Base-by-base conservation (phyloP, 306 rosid genomes). In the Glycyrrhiza uralensis region DNA sequence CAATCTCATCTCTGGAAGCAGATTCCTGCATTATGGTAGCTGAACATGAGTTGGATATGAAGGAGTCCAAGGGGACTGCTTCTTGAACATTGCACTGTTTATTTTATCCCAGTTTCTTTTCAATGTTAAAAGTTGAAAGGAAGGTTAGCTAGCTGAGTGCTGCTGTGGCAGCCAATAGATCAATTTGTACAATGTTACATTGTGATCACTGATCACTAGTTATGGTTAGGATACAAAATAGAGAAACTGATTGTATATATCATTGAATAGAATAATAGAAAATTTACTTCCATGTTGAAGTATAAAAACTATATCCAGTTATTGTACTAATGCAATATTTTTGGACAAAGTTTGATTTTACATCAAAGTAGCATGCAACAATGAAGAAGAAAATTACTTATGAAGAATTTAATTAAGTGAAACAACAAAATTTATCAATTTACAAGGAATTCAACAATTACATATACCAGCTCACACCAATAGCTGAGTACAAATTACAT, bases 1-100 rank as follows among this genome's bases (percentile, higher is more conserved):
- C 90, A 1, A 80, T 30, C 72, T 85, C 90, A 59, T 80, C 96
- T 55, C 61, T 91, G 10, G 98, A 94, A 83, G 86, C 91, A 17
- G 98, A 94, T 85, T 91, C 96, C 17, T 94, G 98, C 73, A 83
- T 94, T 12, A 75, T 94, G 89, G 89, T 91, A n/a, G 98, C 98
- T 2, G 96, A 94, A 79, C 98, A 91, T 15, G 92, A 87, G 56
- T 57, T 91, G 82, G 98, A 89, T 71, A 60, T 84, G 49, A 78
- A 89, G 75, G 95, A 94, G 41, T 79, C 97, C 47, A 84, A 84
- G 71, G 97, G 96, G 5, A 83, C 96, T 66, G 96, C 97, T 77
- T 89, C 98, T 60, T 94, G 84, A 77, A 41, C 71, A 75, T 66
- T 65, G 17, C 35, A 15, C 19, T 55, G 30, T 35, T n/a, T 7